Evolutionary conservation across 2,329 filamentous ascomycete species (phyloP), one percentile per base, ranked within the genome.

Genomic region (Pseudogymnoascus sp.): DNA sequence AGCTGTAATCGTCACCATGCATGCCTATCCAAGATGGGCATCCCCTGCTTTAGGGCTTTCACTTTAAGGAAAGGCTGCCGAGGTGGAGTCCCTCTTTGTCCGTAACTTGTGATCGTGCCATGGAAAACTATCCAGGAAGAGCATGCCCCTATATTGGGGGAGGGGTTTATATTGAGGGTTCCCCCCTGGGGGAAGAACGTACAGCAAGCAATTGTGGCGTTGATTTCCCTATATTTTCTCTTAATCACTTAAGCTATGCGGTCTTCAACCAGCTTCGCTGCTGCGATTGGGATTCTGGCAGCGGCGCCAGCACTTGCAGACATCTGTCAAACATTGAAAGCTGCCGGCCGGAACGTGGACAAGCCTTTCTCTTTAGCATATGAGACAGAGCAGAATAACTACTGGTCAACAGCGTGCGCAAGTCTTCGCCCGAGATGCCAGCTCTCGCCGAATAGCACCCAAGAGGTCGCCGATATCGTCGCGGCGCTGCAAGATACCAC

Each of bases 381-480:
- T 65, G 69, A 65, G 8, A 59, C 59, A 2, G 76, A 77, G 48
- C 69, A 78, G 65, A 69, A 67, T 6, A 69, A 78, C 21, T 80
- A 80, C 69, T 80, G 78, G 78, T 81, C 79, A 2, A 74, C 74
- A 1, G 69, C 72, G 18, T 77, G 77, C 62, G 70, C 75, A 13
- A 73, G 74, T 42, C 72, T 80, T n/a, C 71, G 73, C 62, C 79
- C 79, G 5, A 73, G 72, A 59, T 82, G 79, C 64, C 78, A 79
- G 60, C 72, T 80, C 55, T 74, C 75, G 42, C 80, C 81, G 2
- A 73, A 73, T 10, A 80, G 75, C 35, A 73, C 77, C 0, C 71
- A 77, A 13, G 80, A 86, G 67, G 80, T 86, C 37, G 75, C 81
- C 0, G 74, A 75, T 8, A 76, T 82, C n/a, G 75, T 86, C 55